These are phyloP conservation scores for Calamus simplicifolius DNA, from an alignment of 176 grass and related monocot genomes.

Conservation along the genomic window DNA sequence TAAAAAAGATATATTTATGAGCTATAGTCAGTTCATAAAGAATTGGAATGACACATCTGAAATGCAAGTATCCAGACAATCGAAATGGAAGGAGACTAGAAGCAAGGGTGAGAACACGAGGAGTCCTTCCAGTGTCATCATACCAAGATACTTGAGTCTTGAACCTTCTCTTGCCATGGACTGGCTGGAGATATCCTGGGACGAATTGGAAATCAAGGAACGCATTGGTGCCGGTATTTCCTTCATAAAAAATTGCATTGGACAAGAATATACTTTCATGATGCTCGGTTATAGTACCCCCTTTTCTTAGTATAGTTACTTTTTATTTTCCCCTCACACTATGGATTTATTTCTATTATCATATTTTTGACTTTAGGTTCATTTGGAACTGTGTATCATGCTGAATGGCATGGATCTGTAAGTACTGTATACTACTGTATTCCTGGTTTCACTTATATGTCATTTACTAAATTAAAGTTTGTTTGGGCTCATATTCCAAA, in stretches of 20 bases:
- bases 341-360: conserved; percentile 10
- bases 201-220: conserved; percentile 86
- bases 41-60: conserved; percentile 10
- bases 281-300: too few relatives aligned
- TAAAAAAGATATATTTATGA: conserved; percentile 20
- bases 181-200: conserved; percentile 97
- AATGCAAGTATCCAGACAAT: conserved; percentile 3
- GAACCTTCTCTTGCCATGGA: conserved; percentile 53
- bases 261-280: background rate
- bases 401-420: conserved; percentile 96
- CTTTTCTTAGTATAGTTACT: background rate
- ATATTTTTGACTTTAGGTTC: conserved; percentile 45
- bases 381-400: conserved; percentile 78
- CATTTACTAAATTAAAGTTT: too few relatives aligned
- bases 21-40: conserved; percentile 12
- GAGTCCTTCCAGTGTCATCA: background rate
- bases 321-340: background rate
- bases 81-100: background rate
- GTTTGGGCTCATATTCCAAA: too few relatives aligned
- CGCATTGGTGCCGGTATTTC: conserved; percentile 72
- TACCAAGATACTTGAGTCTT: conserved; percentile 31
- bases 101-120: conserved; percentile 4
- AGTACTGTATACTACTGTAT: conserved; percentile 12
- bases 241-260: conserved; percentile 6
- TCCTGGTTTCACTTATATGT: too few relatives aligned